Base-by-base conservation (phyloP, 441 rosid genomes). In the Daphne laureola region DNA sequence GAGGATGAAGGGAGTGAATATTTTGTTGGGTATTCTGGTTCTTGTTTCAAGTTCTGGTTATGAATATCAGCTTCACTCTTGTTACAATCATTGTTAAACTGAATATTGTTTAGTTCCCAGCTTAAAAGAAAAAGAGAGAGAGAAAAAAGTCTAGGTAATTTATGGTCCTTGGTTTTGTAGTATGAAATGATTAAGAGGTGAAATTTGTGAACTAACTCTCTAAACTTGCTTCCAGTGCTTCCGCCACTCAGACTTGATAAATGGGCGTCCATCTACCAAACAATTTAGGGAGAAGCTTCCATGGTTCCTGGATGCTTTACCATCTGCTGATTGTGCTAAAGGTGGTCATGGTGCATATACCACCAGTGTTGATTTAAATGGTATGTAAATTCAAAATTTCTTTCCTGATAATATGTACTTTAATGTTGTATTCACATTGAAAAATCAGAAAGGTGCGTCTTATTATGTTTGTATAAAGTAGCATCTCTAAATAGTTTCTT, bases 311-410 rank as follows among this genome's bases (percentile, higher is more conserved):
- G 65, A 71, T 61, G 83, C 91, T 23, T 66, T 84, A 63, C 91
- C 91, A 6, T 84, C 91, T 5, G 86, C 92, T 65, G 92, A 84
- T 67, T 84, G 92, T 74, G 92, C 92, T 48, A 84, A 84, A 76
- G 92, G 88, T 67, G 92, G 92, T 44, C 92, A 78, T 67, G 92
- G 92, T 65, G 92, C 92, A 57, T 84, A 84, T 63, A 73, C 87
- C 2, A 77, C 58, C 67, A 81, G 86, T 58, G 78, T 81, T 58
- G 86, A 84, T 73, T 74, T 84, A 57, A 70, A 56, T 66, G 92
- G 92, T 81, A 50, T 44, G 79, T 63, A 40, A 15, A 57, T 50
- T 59, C 51, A 43, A 40, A 51, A 27, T 61, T 52, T 57, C 43
- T 18, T 46, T 49, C 17, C 55, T 26, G 17, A 15, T 36, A 26